These are phyloP conservation scores for Cryoendolithus antarcticus DNA, from an alignment of 2,329 filamentous ascomycete genomes.

Conservation along the genomic window DNA sequence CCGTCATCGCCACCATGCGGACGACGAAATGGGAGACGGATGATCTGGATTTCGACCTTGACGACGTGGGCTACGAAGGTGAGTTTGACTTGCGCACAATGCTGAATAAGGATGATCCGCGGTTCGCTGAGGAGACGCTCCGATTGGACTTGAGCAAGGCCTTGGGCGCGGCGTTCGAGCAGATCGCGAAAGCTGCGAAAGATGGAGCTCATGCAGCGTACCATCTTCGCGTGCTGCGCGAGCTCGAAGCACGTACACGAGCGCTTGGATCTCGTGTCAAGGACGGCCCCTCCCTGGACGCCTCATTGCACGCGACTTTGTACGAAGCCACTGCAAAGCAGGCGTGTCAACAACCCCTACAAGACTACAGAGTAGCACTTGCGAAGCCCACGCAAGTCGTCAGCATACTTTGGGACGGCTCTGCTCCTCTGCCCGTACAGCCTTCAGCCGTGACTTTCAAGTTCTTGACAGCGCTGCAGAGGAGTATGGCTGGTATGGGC, in stretches of 20 bases:
- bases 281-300: neutral
- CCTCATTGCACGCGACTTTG: neutral
- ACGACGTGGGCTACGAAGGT: slow-evolving; percentile 61
- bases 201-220: slow-evolving; percentile 31
- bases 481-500: slow-evolving; percentile 57
- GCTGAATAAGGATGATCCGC: neutral
- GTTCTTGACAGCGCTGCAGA: slow-evolving; percentile 53
- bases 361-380: slow-evolving; percentile 49
- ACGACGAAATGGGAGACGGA: slow-evolving; percentile 60
- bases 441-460: slow-evolving; percentile 64
- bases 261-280: slow-evolving; percentile 5
- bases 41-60: slow-evolving; percentile 50
- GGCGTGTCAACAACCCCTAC: neutral
- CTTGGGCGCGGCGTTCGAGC: slow-evolving; percentile 9
- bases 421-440: slow-evolving; percentile 61
- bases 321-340: slow-evolving; percentile 1
- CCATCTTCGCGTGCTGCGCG: slow-evolving; percentile 61
- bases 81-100: slow-evolving; percentile 27
- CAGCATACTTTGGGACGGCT: slow-evolving; percentile 67
- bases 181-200: slow-evolving; percentile 4
- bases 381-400: slow-evolving; percentile 39
- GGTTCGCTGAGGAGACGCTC: slow-evolving; percentile 13
- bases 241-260: slow-evolving; percentile 57
- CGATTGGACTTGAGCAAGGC: slow-evolving; percentile 8
- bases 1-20: slow-evolving; percentile 51